phyloP scores from a whole-genome alignment of 805 yeast genomes.

The Wickerhamomyces bisporus region DNA sequence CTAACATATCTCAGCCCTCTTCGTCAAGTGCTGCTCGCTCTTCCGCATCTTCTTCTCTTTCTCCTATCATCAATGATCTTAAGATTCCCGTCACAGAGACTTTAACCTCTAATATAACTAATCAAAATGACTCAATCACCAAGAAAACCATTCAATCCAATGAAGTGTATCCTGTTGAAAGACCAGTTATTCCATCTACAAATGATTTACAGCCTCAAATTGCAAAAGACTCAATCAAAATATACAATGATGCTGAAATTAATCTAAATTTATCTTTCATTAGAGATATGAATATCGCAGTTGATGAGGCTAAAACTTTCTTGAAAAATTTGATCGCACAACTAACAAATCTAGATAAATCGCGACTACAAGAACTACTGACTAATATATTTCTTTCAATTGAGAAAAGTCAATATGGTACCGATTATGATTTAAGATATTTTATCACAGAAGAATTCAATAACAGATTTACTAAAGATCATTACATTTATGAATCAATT shows the following conservation, averaged over 20 bases:
- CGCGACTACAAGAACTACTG: background rate
- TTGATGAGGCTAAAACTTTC: background rate
- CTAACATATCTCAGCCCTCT: too few relatives aligned
- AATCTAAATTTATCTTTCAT: background rate
- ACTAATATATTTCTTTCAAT: background rate
- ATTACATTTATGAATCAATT: background rate
- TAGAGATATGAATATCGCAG: background rate
- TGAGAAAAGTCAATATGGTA: background rate
- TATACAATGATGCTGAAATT: background rate
- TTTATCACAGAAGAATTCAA: background rate
- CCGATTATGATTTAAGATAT: conserved; percentile 1
- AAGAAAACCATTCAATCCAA: too few relatives aligned
- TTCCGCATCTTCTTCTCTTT: too few relatives aligned
- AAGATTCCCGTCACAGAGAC: too few relatives aligned
- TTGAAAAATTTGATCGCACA: background rate
- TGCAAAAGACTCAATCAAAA: background rate
- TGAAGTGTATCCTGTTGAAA: too few relatives aligned
- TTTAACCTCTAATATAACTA: too few relatives aligned
- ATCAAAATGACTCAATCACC: too few relatives aligned
- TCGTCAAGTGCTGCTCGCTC: too few relatives aligned
- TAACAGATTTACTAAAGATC: too few relatives aligned
- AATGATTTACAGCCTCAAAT: too few relatives aligned
- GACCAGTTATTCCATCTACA: too few relatives aligned
- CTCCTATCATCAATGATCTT: too few relatives aligned
- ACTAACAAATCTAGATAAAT: background rate